Evolutionary conservation across 352 stramenopile genomes (phyloP).

Genomic region (Ophiocytium majus): DNA sequence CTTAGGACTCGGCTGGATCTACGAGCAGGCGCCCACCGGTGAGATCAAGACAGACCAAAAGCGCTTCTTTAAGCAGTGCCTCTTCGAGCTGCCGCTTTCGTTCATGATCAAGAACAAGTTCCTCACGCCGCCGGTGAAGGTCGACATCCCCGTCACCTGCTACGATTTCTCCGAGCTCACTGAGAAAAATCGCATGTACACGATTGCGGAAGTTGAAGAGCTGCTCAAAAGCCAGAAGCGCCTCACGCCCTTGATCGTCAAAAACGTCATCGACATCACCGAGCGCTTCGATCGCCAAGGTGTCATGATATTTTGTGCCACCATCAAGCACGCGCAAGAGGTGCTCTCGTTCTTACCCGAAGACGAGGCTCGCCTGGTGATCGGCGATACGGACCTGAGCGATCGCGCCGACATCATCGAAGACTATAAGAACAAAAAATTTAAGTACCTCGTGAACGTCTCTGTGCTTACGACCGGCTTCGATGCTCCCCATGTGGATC

Average conservation of each 20-base stretch:
- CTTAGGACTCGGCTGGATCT: not conserved
- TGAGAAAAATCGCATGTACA: constrained; percentile 15
- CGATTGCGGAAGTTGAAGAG: constrained; percentile 1
- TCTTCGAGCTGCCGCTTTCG: not conserved
- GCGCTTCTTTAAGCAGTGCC: not conserved
- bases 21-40: not conserved
- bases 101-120: constrained; percentile 18
- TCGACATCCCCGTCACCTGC: constrained; percentile 2
- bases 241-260: constrained; percentile 2
- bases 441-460: constrained; percentile 15
- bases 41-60: not conserved
- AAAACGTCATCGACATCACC: constrained; percentile 10
- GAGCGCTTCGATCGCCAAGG: not conserved
- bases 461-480: constrained; percentile 3
- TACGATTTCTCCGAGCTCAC: constrained; percentile 14
- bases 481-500: constrained; percentile 13
- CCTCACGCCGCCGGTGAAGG: constrained; percentile 3
- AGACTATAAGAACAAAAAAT: constrained; percentile 12
- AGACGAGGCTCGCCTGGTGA: not conserved
- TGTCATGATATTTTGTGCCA: constrained; percentile 6
- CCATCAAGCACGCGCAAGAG: not conserved
- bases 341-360: not conserved
- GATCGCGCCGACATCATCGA: not conserved
- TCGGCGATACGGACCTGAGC: not conserved
- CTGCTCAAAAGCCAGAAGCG: constrained; percentile 12